phyloP scores from a whole-genome alignment of 306 rosid species.

The Betula pendula region DNA sequence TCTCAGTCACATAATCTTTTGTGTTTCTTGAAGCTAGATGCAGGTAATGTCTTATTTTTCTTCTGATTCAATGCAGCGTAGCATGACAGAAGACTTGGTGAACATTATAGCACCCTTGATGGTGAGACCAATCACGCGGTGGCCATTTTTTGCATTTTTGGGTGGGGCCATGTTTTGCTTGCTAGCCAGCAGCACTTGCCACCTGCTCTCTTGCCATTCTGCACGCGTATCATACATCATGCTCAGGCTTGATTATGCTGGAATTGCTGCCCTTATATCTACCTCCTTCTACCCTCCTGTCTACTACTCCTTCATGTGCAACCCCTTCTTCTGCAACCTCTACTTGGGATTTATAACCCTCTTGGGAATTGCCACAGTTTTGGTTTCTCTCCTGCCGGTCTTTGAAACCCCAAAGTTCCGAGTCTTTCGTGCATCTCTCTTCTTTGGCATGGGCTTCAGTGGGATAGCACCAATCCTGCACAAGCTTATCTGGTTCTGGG shows the following conservation, averaged over 20 bases:
- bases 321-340: slow-evolving; percentile 86
- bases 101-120: slow-evolving; percentile 76
- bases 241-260: slow-evolving; percentile 97
- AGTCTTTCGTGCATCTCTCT: slow-evolving; percentile 74
- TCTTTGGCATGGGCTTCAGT: slow-evolving; percentile 82
- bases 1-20: background rate
- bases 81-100: slow-evolving; percentile 72
- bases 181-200: slow-evolving; percentile 89
- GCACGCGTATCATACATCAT: slow-evolving; percentile 76
- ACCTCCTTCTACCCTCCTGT: slow-evolving; percentile 95
- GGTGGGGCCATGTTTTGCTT: slow-evolving; percentile 99
- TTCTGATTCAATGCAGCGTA: slow-evolving; percentile 54
- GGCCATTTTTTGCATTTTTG: slow-evolving; percentile 92
- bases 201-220: slow-evolving; percentile 92
- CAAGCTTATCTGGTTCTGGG: slow-evolving; percentile 81
- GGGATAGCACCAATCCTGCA: slow-evolving; percentile 80
- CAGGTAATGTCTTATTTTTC: slow-evolving; percentile 24
- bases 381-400: slow-evolving; percentile 79
- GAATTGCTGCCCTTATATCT: slow-evolving; percentile 93
- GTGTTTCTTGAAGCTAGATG: background rate
- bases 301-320: slow-evolving; percentile 94
- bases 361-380: slow-evolving; percentile 66
- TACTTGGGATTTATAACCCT: slow-evolving; percentile 80
- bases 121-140: slow-evolving; percentile 84
- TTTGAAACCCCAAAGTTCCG: slow-evolving; percentile 84